phyloP scores from a whole-genome alignment of 169 alveolate species.

The Plasmodium inui region DNA sequence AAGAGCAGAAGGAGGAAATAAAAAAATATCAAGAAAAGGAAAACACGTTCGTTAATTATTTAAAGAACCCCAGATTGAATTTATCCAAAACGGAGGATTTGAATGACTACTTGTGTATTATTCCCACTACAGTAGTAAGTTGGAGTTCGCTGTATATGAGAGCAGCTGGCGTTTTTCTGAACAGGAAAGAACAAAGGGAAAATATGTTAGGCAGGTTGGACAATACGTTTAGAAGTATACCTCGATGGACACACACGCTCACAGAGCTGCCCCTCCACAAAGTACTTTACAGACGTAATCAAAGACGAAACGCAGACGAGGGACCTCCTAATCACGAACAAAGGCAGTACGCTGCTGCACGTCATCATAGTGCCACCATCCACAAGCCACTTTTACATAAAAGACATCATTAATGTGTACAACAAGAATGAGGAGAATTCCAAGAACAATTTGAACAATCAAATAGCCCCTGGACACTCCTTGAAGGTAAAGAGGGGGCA shows the following conservation, averaged over 20 bases:
- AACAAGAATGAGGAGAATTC: slow-evolving; percentile 57
- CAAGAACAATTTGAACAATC: slow-evolving; percentile 55
- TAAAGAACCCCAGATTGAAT: slow-evolving; percentile 70
- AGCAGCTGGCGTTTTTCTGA: not conserved
- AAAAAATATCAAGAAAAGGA: slow-evolving; percentile 54
- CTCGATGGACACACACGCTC: not conserved
- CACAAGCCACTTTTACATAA: slow-evolving; percentile 28
- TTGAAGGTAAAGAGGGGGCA: slow-evolving; percentile 27
- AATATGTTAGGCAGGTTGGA: not conserved
- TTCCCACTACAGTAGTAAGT: slow-evolving; percentile 55
- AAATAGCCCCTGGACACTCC: slow-evolving; percentile 74
- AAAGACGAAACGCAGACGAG: slow-evolving; percentile 1
- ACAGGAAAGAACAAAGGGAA: not conserved
- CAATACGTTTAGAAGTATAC: not conserved
- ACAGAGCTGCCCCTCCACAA: not conserved
- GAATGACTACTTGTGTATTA: slow-evolving; percentile 50
- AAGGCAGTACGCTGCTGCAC: slow-evolving; percentile 45
- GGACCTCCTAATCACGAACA: slow-evolving; percentile 60
- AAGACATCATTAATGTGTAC: slow-evolving; percentile 64
- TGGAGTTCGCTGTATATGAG: not conserved
- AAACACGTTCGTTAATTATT: slow-evolving; percentile 48
- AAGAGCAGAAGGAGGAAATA: slow-evolving; percentile 54
- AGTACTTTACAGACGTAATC: slow-evolving; percentile 55
- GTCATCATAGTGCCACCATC: slow-evolving; percentile 61
- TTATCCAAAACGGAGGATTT: slow-evolving; percentile 44